A percentile compares a stretch with the other conserved stretches of the same genome.
These are phyloP conservation scores for Botryotinia narcissicola DNA, from an alignment of 2,329 filamentous ascomycete species.

Conservation along the genomic window DNA sequence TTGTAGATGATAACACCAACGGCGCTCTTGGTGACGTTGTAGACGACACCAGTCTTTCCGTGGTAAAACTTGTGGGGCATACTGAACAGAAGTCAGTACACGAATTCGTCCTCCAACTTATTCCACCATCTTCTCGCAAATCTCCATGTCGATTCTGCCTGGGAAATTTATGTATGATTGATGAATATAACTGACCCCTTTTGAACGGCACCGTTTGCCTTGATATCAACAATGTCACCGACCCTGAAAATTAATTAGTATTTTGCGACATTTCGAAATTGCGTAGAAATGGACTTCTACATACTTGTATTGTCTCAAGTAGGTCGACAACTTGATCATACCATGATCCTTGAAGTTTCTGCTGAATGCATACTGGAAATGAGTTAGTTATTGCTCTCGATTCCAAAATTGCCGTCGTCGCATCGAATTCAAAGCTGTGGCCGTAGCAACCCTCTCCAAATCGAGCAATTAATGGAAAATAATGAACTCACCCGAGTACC, in stretches of 20 bases:
- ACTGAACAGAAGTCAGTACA: constrained; percentile 41
- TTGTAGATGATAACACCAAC: constrained; percentile 99
- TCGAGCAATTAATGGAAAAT: neutral
- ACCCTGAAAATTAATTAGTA: constrained; percentile 62
- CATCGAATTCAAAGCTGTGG: constrained; percentile 17
- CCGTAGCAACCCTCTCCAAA: constrained; percentile 6
- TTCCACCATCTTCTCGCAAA: neutral
- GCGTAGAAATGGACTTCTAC: constrained; percentile 33
- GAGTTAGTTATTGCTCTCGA: constrained; percentile 20
- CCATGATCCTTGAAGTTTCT: constrained; percentile 83
- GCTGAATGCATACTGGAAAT: constrained; percentile 78
- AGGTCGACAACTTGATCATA: constrained; percentile 89
- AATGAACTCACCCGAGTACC: constrained; percentile 71
- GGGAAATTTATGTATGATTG: neutral
- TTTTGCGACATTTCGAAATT: constrained; percentile 17
- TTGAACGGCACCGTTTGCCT: constrained; percentile 97
- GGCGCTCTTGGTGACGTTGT: constrained; percentile 98
- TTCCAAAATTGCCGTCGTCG: neutral
- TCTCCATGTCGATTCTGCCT: neutral
- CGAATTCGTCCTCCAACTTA: neutral
- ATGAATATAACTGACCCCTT: constrained; percentile 71
- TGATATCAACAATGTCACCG: constrained; percentile 98
- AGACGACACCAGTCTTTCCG: constrained; percentile 96
- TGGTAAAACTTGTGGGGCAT: constrained; percentile 99
- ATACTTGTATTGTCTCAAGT: constrained; percentile 89